Evolutionary conservation across 192 early-diverging fungal species (phyloP).

Genomic region (Martensiomyces pterosporus): DNA sequence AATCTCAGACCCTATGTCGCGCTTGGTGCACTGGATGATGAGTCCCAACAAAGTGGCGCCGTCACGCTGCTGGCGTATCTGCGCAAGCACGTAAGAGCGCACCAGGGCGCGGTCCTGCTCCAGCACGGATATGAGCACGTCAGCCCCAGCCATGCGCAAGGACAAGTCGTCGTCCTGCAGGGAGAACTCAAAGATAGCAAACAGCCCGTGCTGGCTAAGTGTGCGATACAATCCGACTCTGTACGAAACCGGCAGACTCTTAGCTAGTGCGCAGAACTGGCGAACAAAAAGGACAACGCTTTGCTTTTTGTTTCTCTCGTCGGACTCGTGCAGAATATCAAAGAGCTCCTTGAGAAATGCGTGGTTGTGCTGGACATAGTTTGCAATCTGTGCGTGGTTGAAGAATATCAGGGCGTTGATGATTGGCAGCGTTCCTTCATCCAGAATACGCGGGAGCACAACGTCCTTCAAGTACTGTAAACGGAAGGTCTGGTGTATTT

Average conservation of each 20-base stretch:
- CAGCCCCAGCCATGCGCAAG: slow-evolving; percentile 61
- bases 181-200: slow-evolving; percentile 69
- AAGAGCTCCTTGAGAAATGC: slow-evolving; percentile 70
- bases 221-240: slow-evolving; percentile 62
- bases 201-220: slow-evolving; percentile 73
- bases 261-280: slow-evolving; percentile 75
- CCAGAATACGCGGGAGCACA: slow-evolving; percentile 68
- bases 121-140: slow-evolving; percentile 67
- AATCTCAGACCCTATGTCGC: slow-evolving; percentile 60
- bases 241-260: slow-evolving; percentile 59
- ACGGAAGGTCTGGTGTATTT: slow-evolving; percentile 85
- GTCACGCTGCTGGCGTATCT: slow-evolving; percentile 49
- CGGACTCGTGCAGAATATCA: slow-evolving; percentile 54
- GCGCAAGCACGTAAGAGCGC: slow-evolving; percentile 61
- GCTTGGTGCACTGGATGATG: slow-evolving; percentile 61
- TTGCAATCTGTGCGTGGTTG: slow-evolving; percentile 82
- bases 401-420: slow-evolving; percentile 74
- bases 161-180: slow-evolving; percentile 54
- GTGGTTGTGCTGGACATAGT: slow-evolving; percentile 64
- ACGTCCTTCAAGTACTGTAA: slow-evolving; percentile 86
- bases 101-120: slow-evolving; percentile 79
- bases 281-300: slow-evolving; percentile 78
- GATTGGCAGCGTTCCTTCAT: slow-evolving; percentile 70
- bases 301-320: slow-evolving; percentile 55
- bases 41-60: slow-evolving; percentile 58